These are phyloP conservation scores for Funneliformis geosporum DNA, from an alignment of 192 early-diverging fungal species.

Conservation along the genomic window DNA sequence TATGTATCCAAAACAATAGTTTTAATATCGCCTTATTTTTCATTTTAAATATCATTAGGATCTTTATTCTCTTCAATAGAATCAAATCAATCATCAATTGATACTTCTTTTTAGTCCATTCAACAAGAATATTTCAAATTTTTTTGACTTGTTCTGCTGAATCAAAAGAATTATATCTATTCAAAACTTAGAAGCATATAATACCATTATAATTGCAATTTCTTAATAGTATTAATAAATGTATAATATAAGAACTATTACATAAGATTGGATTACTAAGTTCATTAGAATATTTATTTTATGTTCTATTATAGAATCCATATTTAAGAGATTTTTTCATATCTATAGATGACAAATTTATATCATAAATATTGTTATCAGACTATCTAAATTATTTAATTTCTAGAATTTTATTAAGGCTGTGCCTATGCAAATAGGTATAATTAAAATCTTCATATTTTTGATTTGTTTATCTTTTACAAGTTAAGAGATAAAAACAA, in stretches of 20 bases:
- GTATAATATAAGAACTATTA: background rate
- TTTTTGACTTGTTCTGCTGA: background rate
- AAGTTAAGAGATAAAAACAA: background rate
- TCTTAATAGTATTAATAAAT: background rate
- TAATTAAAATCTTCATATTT: background rate
- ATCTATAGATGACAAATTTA: background rate
- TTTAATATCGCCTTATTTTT: background rate
- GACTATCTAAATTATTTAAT: background rate
- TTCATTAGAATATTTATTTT: background rate
- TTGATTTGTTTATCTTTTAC: background rate
- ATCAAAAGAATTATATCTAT: background rate
- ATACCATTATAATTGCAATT: constrained; percentile 10
- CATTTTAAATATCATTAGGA: background rate
- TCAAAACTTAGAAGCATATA: background rate
- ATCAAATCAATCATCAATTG: background rate
- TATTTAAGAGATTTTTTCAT: constrained; percentile 5
- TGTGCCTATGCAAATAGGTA: constrained; percentile 3
- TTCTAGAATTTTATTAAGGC: background rate
- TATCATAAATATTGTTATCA: background rate
- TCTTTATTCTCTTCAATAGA: background rate
- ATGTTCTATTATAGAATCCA: constrained; percentile 5
- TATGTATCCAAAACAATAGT: constrained; percentile 1
- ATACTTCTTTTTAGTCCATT: background rate
- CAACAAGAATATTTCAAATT: constrained; percentile 1
- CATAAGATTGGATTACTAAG: background rate